Evolutionary conservation across 495 filamentous ascomycete genomes (phyloP), one percentile per base, ranked within the genome.

Genomic region (Mycothermus thermophilus): DNA sequence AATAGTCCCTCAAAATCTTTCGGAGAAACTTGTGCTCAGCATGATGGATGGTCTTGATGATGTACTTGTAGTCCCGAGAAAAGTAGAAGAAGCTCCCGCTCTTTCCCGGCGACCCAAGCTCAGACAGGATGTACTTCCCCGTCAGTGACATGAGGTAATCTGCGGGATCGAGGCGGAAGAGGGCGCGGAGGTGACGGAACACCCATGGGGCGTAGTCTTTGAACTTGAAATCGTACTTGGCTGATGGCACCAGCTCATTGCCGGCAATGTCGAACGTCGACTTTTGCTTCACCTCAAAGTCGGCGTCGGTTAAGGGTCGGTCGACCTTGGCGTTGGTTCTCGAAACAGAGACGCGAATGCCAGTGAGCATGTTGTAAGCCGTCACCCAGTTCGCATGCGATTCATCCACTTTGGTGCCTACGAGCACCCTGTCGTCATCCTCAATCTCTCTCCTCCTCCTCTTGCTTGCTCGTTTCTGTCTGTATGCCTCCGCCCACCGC

Each of bases 201-300:
- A 99, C 90, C 87, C 88, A 96, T 20, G 90, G 90, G 12, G 90
- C 90, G 57, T 99, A 99, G 58, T 99, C 90, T 58, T 99, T 99
- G 64, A 99, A 99, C 56, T 99, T 99, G 74, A 96, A 99, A 61
- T 99, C 90, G 66, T 99, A 99, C 62, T 96, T 96, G 44, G 92
- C 87, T 36, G 87, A 94, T 14, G 90, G 90, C 12, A 92, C 93
- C 50, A 99, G 64, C 59, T 99, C 90, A 57, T 94, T 94, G 35
- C 90, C 90, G 40, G 88, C 93, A 48, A 96, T 90, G 60, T 96
- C 90, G 66, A 99, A 96, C 22, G 87, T 94, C 55, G 94, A 96
- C 60, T 99, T 96, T 58, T 96, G 83, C 53, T 77, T 80, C 41
- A 80, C 79, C 37, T 80, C 67, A 54, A 99, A 99, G 62, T 99